Percentiles rank a stretch among this genome's conserved stretches.
Conservation (phyloP, 2,329 filamentous ascomycete species). For the Septoria petroselini region DNA sequence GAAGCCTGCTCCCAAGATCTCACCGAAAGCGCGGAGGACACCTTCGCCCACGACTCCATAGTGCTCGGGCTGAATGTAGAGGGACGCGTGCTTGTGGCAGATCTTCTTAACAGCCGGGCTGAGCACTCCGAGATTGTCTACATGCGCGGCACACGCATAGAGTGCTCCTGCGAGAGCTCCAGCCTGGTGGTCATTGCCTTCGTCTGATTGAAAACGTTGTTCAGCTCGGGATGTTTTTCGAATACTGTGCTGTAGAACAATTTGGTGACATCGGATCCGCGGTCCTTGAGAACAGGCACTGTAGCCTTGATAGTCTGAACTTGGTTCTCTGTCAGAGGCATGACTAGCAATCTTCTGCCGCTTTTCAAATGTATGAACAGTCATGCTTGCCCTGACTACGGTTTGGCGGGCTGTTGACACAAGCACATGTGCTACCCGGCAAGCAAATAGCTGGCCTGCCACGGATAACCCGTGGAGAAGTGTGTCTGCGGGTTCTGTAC, state of each 20-base stretch:
- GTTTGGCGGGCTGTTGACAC: no score
- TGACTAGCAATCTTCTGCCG: slow-evolving; percentile 6
- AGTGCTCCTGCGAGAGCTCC: slow-evolving; percentile 67
- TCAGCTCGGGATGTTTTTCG: slow-evolving; percentile 61
- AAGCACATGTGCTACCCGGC: no score
- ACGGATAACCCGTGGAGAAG: slow-evolving; percentile 5
- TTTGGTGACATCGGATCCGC: slow-evolving; percentile 66
- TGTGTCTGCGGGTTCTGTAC: neutral
- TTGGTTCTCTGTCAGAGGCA: slow-evolving; percentile 59
- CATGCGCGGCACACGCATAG: slow-evolving; percentile 68
- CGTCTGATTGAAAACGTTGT: slow-evolving; percentile 68
- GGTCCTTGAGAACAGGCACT: slow-evolving; percentile 63
- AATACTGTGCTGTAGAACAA: slow-evolving; percentile 71
- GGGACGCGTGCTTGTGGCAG: slow-evolving; percentile 70
- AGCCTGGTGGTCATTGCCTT: slow-evolving; percentile 65
- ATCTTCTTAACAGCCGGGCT: slow-evolving; percentile 62
- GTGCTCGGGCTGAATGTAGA: slow-evolving; percentile 65
- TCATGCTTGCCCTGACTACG: no score
- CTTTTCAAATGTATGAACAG: no score
- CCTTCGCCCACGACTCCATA: slow-evolving; percentile 69
- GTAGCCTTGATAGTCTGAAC: slow-evolving; percentile 65
- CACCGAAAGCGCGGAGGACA: slow-evolving; percentile 63
- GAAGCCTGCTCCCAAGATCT: slow-evolving; percentile 65
- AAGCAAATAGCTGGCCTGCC: no score
- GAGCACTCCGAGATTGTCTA: slow-evolving; percentile 64